Base-by-base conservation (phyloP, 805 yeast genomes). In the Zygotorulaspora danielsina region DNA sequence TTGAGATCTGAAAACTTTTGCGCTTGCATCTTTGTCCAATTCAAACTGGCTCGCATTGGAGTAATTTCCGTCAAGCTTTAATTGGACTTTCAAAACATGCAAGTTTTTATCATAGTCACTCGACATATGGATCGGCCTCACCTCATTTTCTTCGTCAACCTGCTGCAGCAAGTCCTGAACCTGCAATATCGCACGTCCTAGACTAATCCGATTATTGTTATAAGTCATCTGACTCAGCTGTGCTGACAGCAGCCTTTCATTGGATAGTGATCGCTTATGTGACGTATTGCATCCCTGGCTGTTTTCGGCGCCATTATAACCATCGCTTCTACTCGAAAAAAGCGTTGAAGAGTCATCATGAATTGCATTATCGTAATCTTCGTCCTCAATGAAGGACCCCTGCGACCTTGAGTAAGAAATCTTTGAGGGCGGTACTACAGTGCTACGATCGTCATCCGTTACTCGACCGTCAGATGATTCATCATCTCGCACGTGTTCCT, bases 181-280 rank as follows among this genome's bases (percentile, higher is more conserved):
- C 20, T 73, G 68, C 44, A 71, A 65, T 41, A 84, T 79, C 1
- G 81, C 71, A 36, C 84, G 67, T 42, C 78, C 81, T 39, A 89
- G 66, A 1, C 81, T 72, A 0, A 77, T 66, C 39, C 83, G 73
- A 64, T 81, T 80, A 50, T 81, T 79, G 55, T 86, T 86, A 59
- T 84, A 90, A 45, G 77, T 83, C 41, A 82, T 64, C 55, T 89
- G 96, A 42, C 79, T 77, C 21, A 82, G 58, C 37, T 87, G 64
- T 4, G 60, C 48, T 6, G 55, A 54, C 9, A 55, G 40, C 38
- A 52, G 20, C n/a, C 41, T 36, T 26, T 51, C 54, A 32, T 52
- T 51, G 1, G 59, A 57, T 13, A 42, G 16, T 5, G 48, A 44
- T 11, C 47, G 38, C 17, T 19, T 19, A 16, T 39, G 37, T 24